These are phyloP conservation scores for Patellifolia procumbens DNA, from an alignment of 179 eudicot species.

Conservation along the genomic window DNA sequence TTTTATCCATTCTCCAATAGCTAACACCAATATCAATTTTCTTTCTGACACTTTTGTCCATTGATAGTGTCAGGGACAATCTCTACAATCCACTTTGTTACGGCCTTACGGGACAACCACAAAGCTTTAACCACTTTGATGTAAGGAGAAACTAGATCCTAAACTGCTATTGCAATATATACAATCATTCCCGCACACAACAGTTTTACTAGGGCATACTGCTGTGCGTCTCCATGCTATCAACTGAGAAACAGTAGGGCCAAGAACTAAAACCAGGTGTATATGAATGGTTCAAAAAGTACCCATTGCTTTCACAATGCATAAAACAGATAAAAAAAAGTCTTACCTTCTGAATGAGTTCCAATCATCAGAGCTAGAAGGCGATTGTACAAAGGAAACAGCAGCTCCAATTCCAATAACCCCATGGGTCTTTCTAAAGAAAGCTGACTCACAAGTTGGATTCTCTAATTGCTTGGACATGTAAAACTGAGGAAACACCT, in stretches of 20 bases:
- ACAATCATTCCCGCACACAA: slow-evolving; percentile 12
- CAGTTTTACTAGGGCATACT: neutral
- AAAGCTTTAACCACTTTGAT: neutral
- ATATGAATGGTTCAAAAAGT: neutral
- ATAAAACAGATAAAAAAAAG: slow-evolving; percentile 7
- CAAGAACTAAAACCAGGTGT: slow-evolving; percentile 4
- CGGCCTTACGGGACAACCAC: neutral
- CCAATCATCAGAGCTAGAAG: slow-evolving; percentile 39
- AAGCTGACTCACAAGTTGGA: slow-evolving; percentile 35
- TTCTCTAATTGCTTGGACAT: slow-evolving; percentile 53
- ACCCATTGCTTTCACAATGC: neutral
- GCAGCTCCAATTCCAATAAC: slow-evolving; percentile 87
- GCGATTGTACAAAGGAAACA: slow-evolving; percentile 42
- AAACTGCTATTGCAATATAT: neutral
- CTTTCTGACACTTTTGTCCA: neutral
- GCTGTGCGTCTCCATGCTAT: neutral
- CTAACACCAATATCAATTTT: neutral
- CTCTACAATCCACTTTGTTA: neutral
- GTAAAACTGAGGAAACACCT: slow-evolving; percentile 79
- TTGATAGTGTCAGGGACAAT: neutral
- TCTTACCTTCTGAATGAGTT: slow-evolving; percentile 52
- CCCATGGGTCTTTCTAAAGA: slow-evolving; percentile 46
- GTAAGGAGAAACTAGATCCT: neutral
- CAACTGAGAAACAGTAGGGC: neutral
- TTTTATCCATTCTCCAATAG: slow-evolving; percentile 3